Percentiles rank a stretch among this genome's conserved stretches.
These are phyloP conservation scores for Rhizophagus clarus DNA, from an alignment of 192 early-diverging fungal genomes.

Conservation along the genomic window DNA sequence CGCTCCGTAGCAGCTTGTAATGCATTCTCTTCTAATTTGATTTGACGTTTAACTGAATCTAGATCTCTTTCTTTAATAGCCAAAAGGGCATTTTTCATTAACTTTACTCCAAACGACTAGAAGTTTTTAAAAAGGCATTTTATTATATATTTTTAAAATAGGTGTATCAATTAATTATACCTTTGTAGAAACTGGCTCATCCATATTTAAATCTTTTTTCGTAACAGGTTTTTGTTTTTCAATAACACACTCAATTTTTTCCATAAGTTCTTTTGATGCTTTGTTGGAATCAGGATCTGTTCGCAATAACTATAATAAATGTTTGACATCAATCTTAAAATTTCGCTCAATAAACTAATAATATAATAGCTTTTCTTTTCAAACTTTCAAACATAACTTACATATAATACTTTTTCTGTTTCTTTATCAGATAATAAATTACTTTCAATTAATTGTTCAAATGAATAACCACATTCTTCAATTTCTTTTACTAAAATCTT, in stretches of 20 bases:
- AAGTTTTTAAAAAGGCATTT: background rate
- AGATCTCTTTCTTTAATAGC: slow-evolving; percentile 57
- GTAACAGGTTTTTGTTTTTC: background rate
- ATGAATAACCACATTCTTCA: background rate
- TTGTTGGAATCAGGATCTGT: background rate
- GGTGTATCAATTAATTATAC: background rate
- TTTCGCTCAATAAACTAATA: too few relatives aligned
- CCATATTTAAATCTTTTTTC: background rate
- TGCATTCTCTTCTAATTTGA: slow-evolving; percentile 80
- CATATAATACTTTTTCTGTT: background rate
- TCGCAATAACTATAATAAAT: background rate
- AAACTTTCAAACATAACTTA: background rate
- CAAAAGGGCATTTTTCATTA: slow-evolving; percentile 72
- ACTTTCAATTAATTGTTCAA: slow-evolving; percentile 19
- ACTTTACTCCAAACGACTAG: slow-evolving; percentile 70
- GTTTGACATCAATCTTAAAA: background rate
- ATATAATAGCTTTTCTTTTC: background rate
- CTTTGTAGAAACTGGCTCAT: background rate
- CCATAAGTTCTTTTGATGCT: background rate
- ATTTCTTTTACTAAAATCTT: background rate
- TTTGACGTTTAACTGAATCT: slow-evolving; percentile 71
- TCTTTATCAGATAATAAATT: slow-evolving; percentile 17
- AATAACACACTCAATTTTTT: background rate
- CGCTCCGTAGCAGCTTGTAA: slow-evolving; percentile 74
- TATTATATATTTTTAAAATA: background rate